Evolutionary conservation across 2,329 filamentous ascomycete genomes (phyloP).

Genomic region (Colletotrichum sp.): DNA sequence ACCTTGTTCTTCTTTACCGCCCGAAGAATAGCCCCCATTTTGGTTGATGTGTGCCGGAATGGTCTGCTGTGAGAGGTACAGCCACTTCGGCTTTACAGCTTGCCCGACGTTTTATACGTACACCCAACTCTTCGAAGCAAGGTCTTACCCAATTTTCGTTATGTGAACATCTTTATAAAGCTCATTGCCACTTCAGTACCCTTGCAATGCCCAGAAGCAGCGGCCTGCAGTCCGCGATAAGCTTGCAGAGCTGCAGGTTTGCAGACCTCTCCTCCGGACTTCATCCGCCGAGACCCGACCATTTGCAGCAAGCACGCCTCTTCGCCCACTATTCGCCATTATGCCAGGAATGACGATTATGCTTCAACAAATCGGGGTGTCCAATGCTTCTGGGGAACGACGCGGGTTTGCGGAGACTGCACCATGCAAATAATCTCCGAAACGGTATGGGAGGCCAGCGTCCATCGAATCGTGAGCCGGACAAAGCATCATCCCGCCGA

Average conservation of each 20-base stretch:
- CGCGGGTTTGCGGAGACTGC: not conserved
- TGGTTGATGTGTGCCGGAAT: not conserved
- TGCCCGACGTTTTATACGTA: slow-evolving; percentile 3
- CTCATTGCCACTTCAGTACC: not conserved
- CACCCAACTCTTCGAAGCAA: not conserved
- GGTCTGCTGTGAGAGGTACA: not conserved
- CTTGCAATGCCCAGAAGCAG: not conserved
- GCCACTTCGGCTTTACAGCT: not conserved
- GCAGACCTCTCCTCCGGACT: not conserved
- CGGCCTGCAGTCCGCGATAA: not conserved
- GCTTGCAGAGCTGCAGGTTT: not conserved
- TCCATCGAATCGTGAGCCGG: not conserved
- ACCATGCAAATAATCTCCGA: not conserved
- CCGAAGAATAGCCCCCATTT: slow-evolving; percentile 10
- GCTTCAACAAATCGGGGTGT: not conserved
- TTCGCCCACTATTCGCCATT: slow-evolving; percentile 16
- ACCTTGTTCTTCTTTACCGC: slow-evolving; percentile 26
- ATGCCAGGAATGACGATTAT: slow-evolving; percentile 12
- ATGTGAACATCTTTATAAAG: not conserved
- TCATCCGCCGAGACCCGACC: slow-evolving; percentile 1
- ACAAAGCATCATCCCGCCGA: not conserved
- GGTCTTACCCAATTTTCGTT: not conserved
- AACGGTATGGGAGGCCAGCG: not conserved
- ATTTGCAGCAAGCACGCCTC: not conserved
- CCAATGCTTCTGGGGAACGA: not conserved